phyloP scores from a whole-genome alignment of 2,329 filamentous ascomycete genomes.

The Sporothrix sp. region DNA sequence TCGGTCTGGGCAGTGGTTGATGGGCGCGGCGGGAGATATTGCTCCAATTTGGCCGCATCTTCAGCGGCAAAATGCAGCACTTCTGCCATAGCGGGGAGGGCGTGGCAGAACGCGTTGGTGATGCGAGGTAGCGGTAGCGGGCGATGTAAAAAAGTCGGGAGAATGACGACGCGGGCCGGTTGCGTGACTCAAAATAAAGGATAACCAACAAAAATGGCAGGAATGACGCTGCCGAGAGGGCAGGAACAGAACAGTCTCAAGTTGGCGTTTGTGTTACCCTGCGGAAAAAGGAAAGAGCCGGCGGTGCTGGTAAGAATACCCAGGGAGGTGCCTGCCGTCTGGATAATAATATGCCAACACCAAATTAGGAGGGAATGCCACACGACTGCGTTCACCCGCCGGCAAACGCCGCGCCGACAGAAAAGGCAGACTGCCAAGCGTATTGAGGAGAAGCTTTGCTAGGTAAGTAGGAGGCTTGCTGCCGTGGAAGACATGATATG shows the following conservation, averaged over 20 bases:
- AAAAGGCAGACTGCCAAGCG: too few relatives aligned
- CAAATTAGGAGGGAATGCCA: background rate
- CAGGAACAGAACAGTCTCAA: background rate
- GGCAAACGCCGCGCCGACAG: background rate
- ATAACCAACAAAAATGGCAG: too few relatives aligned
- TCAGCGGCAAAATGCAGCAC: conserved; percentile 17
- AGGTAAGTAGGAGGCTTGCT: too few relatives aligned
- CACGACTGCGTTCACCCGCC: too few relatives aligned
- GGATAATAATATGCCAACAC: too few relatives aligned
- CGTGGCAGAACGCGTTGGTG: background rate
- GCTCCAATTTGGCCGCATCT: conserved; percentile 19
- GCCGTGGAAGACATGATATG: too few relatives aligned
- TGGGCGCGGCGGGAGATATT: conserved; percentile 18
- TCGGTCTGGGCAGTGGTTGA: background rate
- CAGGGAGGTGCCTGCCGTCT: too few relatives aligned
- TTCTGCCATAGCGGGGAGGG: conserved; percentile 14
- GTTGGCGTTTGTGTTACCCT: background rate
- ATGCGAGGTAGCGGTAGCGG: background rate
- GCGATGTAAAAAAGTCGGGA: background rate
- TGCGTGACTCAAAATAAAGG: too few relatives aligned
- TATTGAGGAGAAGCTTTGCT: too few relatives aligned
- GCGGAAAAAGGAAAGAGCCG: conserved; percentile 1
- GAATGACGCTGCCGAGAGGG: background rate
- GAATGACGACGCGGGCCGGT: background rate
- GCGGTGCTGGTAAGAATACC: too few relatives aligned